Evolutionary conservation across 768 basidiomycete species (phyloP).

Genomic region (Cyathus striatus): DNA sequence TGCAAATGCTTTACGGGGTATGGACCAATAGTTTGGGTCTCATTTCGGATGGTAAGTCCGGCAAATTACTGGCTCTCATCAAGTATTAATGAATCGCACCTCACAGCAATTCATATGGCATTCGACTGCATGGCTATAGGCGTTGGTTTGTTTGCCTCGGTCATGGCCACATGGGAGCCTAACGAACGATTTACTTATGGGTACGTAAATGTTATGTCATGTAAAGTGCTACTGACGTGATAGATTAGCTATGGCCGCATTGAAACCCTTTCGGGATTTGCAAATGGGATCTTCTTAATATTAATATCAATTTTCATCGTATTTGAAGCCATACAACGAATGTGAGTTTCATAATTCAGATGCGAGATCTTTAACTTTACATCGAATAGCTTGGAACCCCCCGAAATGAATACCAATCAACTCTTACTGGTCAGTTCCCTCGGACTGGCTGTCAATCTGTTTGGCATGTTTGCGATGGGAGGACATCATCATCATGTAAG

Average conservation of each 20-base stretch:
- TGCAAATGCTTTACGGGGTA: slow-evolving; percentile 95
- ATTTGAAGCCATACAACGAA: slow-evolving; percentile 93
- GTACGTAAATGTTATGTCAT: slow-evolving; percentile 40
- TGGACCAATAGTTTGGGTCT: slow-evolving; percentile 97
- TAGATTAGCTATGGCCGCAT: slow-evolving; percentile 80
- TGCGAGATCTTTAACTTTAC: background rate
- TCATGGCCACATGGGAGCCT: slow-evolving; percentile 97
- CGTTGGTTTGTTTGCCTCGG: slow-evolving; percentile 91
- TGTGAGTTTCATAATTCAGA: slow-evolving; percentile 44
- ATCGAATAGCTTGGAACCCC: slow-evolving; percentile 71
- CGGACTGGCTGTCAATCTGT: slow-evolving; percentile 90
- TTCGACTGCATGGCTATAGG: slow-evolving; percentile 98
- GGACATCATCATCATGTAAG: slow-evolving; percentile 85
- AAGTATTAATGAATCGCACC: too few species aligned
- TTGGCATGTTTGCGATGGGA: slow-evolving; percentile 99
- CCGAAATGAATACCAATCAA: slow-evolving; percentile 96
- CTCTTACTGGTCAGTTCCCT: slow-evolving; percentile 84
- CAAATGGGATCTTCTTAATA: slow-evolving; percentile 92
- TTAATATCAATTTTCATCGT: slow-evolving; percentile 97
- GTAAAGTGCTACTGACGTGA: too few species aligned
- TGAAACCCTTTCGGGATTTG: slow-evolving; percentile 96
- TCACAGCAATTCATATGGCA: slow-evolving; percentile 98
- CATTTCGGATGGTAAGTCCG: slow-evolving; percentile 82
- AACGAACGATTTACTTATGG: slow-evolving; percentile 96
- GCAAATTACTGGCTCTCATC: slow-evolving; percentile 2